Base-by-base conservation (phyloP, 2,329 filamentous ascomycete genomes). In the Apiospora marii region DNA sequence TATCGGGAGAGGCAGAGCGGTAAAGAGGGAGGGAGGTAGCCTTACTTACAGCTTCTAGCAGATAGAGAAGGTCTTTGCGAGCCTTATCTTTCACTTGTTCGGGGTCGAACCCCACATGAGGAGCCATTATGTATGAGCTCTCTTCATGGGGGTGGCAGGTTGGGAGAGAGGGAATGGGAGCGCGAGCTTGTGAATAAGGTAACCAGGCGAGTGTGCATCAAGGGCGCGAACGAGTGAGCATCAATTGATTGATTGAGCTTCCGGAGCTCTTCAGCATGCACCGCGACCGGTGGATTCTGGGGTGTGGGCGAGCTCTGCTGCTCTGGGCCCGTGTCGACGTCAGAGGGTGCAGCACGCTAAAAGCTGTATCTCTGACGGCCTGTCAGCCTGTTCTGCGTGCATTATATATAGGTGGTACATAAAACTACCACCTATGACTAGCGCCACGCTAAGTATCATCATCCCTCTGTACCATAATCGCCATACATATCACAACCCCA, bases 41-140 rank as follows among this genome's bases (percentile, higher is more conserved):
- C 77, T 79, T 81, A 93, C 95, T 90, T 93, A 99, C 96, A 83
- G 93, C 92, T 89, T 98, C 96, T 74, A 99, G 92, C 78, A 98
- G 91, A 84, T 93, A 92, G 77, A 99, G 88, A 76, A 99, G 88
- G 82, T 98, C 94, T 82, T 95, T 95, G 74, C 95, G 92, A 76
- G 95, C 93, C 84, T 93, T 94, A 76, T 93, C 92, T 79, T 89
- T 91, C 81, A 96, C 91, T 80, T 94, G 91, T 78, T 93, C 90
- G 73, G 92, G 90, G 82, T 92, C 92, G 82, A 96, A 94, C 80
- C 88, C 89, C 81, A 85, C 86, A 83, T 90, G 89, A 84, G 91
- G 91, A 85, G 90, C 91, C 92, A 94, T 94, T 79, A 76, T 84
- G 84, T 79, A 76, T 84, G 84, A 85, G 85, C 86, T 87, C 58